Conservation (phyloP, 2,329 filamentous ascomycete species). For the Ophiostoma pallidulum region DNA sequence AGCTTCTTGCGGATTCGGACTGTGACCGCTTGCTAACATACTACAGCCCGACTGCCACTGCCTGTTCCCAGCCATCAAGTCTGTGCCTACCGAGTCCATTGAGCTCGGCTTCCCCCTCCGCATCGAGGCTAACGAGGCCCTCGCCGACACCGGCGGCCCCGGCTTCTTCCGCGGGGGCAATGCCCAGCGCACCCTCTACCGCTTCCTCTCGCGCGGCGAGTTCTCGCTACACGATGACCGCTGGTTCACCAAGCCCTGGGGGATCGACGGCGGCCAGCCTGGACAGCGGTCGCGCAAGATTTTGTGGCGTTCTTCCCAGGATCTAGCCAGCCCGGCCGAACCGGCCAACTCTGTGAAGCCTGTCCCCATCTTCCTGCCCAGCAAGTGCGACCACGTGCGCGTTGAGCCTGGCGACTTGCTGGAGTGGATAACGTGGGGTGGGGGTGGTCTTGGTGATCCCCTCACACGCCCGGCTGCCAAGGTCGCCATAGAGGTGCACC, state of each 20-base stretch:
- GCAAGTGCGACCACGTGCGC: conserved; percentile 38
- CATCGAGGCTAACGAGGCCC: conserved; percentile 37
- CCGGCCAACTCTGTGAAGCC: no score
- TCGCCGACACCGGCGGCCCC: conserved; percentile 38
- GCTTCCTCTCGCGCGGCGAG: conserved; percentile 35
- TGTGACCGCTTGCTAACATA: no score
- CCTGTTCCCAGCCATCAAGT: conserved; percentile 41
- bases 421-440: conserved; percentile 42
- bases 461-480: conserved; percentile 32
- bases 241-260: conserved; percentile 41
- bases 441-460: conserved; percentile 38
- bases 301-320: conserved; percentile 31
- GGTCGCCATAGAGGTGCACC: conserved; percentile 37
- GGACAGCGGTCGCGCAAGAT: conserved; percentile 34
- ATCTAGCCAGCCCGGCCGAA: conserved; percentile 15
- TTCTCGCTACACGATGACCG: conserved; percentile 39
- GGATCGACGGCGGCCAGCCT: conserved; percentile 36
- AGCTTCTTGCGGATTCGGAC: background rate
- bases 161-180: conserved; percentile 39
- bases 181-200: conserved; percentile 37
- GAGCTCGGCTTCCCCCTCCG: conserved; percentile 39
- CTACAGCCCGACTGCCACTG: conserved; percentile 38
- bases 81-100: conserved; percentile 38
- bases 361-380: conserved; percentile 26
- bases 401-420: conserved; percentile 37